phyloP scores from a whole-genome alignment of 2,329 filamentous ascomycete species.

The Chaetothyriales sp. region DNA sequence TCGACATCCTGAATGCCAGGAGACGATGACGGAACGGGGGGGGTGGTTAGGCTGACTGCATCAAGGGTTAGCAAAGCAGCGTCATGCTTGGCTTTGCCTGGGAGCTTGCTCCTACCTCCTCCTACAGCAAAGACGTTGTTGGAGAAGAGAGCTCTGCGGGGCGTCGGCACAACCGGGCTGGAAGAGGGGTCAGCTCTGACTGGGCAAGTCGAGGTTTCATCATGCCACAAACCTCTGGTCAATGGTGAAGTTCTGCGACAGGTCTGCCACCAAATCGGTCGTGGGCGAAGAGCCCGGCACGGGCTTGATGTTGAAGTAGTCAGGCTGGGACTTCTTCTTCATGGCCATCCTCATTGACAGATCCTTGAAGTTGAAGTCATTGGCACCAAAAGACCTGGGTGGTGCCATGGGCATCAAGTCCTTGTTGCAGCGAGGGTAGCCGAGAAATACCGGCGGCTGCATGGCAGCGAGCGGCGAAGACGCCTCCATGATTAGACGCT shows the following conservation, averaged over 20 bases:
- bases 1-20: constrained; percentile 54
- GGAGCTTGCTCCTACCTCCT: constrained; percentile 46
- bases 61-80: constrained; percentile 6
- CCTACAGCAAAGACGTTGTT: constrained; percentile 50
- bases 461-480: constrained; percentile 90
- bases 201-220: neutral
- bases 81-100: constrained; percentile 3
- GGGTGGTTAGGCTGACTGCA: constrained; percentile 64
- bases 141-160: constrained; percentile 72
- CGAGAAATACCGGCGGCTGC: constrained; percentile 54
- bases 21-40: constrained; percentile 72
- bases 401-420: constrained; percentile 41
- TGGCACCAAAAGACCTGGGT: constrained; percentile 45
- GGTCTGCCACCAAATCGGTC: constrained; percentile 76
- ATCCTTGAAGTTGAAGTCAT: constrained; percentile 63
- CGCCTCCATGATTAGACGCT: constrained; percentile 55
- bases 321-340: constrained; percentile 51
- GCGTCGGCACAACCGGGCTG: constrained; percentile 72
- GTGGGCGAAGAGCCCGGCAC: constrained; percentile 79
- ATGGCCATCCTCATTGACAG: constrained; percentile 61
- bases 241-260: constrained; percentile 94
- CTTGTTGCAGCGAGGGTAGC: constrained; percentile 48
- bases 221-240: constrained; percentile 63
- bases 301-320: constrained; percentile 73
- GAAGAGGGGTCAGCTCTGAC: constrained; percentile 14